A percentile compares a stretch with the other conserved stretches of the same genome.
Conservation (phyloP, 768 basidiomycete genomes). For the Infundibulicybe gibba region DNA sequence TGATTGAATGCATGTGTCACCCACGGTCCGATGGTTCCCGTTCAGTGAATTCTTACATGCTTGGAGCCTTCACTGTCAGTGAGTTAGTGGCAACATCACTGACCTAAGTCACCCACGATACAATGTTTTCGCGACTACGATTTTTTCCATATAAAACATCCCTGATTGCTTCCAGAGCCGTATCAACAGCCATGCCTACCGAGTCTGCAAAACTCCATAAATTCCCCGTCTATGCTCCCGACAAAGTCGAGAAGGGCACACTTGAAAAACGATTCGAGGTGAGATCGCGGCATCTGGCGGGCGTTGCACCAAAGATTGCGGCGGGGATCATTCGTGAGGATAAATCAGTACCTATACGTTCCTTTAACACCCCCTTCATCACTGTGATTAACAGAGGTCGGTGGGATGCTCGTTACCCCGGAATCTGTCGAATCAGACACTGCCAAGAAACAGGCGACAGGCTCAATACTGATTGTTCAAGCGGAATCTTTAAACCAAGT, state of each 20-base stretch:
- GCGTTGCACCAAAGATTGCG: constrained; percentile 29
- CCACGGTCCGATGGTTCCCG: too few species aligned
- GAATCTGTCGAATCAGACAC: constrained; percentile 31
- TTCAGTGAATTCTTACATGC: too few species aligned
- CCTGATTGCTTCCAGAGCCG: constrained; percentile 2
- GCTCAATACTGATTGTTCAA: constrained; percentile 49
- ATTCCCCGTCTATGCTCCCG: constrained; percentile 56
- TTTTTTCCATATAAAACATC: neutral
- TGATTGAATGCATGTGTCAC: too few species aligned
- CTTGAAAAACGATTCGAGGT: constrained; percentile 42
- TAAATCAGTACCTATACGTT: neutral
- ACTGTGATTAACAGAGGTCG: constrained; percentile 32
- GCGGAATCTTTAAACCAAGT: constrained; percentile 46
- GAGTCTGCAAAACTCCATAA: constrained; percentile 13
- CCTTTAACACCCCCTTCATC: neutral
- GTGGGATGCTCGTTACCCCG: constrained; percentile 45
- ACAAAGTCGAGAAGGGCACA: constrained; percentile 40
- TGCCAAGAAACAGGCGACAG: constrained; percentile 38
- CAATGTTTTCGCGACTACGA: neutral
- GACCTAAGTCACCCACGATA: too few species aligned
- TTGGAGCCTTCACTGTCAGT: too few species aligned
- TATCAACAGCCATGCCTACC: constrained; percentile 2
- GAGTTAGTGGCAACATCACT: too few species aligned
- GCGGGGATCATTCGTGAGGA: constrained; percentile 39
- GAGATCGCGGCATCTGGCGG: constrained; percentile 39